A percentile compares a stretch with the other conserved stretches of the same genome.
These are phyloP conservation scores for Setaria italica DNA, from an alignment of 202 grass and related monocot genomes.

Conservation along the genomic window DNA sequence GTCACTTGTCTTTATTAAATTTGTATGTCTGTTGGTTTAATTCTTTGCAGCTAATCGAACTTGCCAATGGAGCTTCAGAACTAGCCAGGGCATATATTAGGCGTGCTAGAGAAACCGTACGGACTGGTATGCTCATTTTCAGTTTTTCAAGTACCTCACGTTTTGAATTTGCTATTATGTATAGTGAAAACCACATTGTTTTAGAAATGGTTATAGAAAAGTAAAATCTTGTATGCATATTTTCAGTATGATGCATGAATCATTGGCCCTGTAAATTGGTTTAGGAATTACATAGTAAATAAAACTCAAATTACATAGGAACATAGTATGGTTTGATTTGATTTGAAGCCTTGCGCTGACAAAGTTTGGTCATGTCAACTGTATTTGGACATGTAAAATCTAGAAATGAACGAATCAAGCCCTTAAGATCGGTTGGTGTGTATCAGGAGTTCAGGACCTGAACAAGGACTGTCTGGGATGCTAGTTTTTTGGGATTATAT, in stretches of 20 bases:
- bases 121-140: constrained; percentile 59
- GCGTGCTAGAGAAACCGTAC: constrained; percentile 69
- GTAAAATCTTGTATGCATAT: not conserved
- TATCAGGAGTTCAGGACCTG: not conserved
- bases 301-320: constrained; percentile 8
- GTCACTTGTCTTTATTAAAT: constrained; percentile 25
- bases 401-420: not conserved
- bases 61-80: constrained; percentile 73
- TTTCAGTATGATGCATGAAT: constrained; percentile 14
- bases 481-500: constrained; percentile 12
- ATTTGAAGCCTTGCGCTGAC: not conserved
- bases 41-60: constrained; percentile 74
- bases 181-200: not conserved
- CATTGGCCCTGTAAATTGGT: constrained; percentile 15
- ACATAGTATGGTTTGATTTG: not conserved
- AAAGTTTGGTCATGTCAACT: not conserved
- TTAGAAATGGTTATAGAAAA: constrained; percentile 6
- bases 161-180: constrained; percentile 21
- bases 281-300: not conserved
- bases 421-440: not conserved
- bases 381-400: not conserved
- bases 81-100: constrained; percentile 72
- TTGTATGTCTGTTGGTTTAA: constrained; percentile 26
- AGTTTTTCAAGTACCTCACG: constrained; percentile 16
- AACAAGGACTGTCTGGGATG: constrained; percentile 1